phyloP scores from a whole-genome alignment of 2,329 filamentous ascomycete genomes.

The Aureobasidium sp. region DNA sequence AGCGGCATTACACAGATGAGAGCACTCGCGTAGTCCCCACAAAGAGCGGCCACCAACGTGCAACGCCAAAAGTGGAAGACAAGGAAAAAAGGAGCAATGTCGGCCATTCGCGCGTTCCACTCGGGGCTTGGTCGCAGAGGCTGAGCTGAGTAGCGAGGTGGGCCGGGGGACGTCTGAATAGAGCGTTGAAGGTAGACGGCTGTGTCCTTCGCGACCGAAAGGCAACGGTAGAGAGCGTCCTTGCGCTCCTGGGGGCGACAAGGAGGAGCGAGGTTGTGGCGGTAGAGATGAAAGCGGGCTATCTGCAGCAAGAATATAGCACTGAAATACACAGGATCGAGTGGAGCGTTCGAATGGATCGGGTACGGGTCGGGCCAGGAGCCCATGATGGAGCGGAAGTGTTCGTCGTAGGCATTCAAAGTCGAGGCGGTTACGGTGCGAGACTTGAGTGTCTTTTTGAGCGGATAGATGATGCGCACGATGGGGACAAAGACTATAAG shows the following conservation, averaged over 20 bases:
- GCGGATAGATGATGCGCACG: constrained; percentile 63
- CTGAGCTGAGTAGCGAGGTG: constrained; percentile 19
- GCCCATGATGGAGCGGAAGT: constrained; percentile 66
- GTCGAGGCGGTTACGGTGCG: constrained; percentile 56
- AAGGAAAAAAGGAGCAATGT: constrained; percentile 63
- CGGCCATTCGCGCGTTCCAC: constrained; percentile 51
- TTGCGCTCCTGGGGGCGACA: constrained; percentile 57
- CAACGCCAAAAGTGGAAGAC: constrained; percentile 84
- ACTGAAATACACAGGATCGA: constrained; percentile 66
- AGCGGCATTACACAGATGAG: constrained; percentile 63
- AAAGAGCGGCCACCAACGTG: constrained; percentile 67
- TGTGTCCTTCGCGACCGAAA: constrained; percentile 66
- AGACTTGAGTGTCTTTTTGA: constrained; percentile 62
- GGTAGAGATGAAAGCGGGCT: constrained; percentile 73
- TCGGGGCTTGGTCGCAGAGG: constrained; percentile 20
- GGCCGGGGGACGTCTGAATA: constrained; percentile 35
- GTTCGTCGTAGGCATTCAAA: constrained; percentile 68
- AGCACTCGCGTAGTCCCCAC: constrained; percentile 63
- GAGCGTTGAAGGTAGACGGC: constrained; percentile 63
- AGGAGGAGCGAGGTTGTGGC: constrained; percentile 73
- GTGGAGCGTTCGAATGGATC: constrained; percentile 52
- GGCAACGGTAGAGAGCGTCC: constrained; percentile 69
- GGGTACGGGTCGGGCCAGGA: constrained; percentile 70
- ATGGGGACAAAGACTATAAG: constrained; percentile 75
- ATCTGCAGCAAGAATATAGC: constrained; percentile 73